phyloP scores from a whole-genome alignment of 139 green algal genomes.

The Coccomyxa sp. region DNA sequence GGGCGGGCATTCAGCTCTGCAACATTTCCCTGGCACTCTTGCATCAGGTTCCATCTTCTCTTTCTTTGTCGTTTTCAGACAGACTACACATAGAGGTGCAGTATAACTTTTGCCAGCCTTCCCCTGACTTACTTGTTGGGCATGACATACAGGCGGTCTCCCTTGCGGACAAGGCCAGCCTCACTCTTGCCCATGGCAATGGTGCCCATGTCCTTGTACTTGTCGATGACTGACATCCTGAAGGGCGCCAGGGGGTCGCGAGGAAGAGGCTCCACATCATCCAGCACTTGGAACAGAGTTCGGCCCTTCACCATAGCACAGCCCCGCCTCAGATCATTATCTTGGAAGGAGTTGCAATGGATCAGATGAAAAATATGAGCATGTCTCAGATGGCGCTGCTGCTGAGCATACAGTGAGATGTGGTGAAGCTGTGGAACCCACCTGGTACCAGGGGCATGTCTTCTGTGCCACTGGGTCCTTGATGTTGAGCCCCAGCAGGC shows the following conservation, averaged over 20 bases:
- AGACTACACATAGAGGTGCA: too few relatives aligned
- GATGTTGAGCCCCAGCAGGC: slow-evolving; percentile 90
- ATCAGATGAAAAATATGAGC: not conserved
- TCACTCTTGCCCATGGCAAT: slow-evolving; percentile 99
- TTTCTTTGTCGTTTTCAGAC: too few relatives aligned
- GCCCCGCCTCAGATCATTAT: slow-evolving; percentile 8
- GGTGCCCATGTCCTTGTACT: slow-evolving; percentile 94
- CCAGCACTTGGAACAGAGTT: slow-evolving; percentile 88
- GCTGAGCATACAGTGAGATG: not conserved
- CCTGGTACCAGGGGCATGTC: slow-evolving; percentile 51
- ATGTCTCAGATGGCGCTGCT: not conserved
- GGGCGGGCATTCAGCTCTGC: too few relatives aligned
- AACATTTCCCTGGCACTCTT: too few relatives aligned
- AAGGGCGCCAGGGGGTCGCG: slow-evolving; percentile 67
- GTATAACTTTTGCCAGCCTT: too few relatives aligned
- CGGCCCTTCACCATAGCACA: slow-evolving; percentile 62
- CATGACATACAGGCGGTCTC: slow-evolving; percentile 86
- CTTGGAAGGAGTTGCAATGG: not conserved
- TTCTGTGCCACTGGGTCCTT: slow-evolving; percentile 40
- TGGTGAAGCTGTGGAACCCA: not conserved
- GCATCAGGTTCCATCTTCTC: too few relatives aligned
- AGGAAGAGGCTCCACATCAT: slow-evolving; percentile 67
- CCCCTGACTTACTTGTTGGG: slow-evolving; percentile 79
- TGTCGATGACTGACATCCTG: slow-evolving; percentile 95
- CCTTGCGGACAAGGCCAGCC: slow-evolving; percentile 76